Percentiles rank a stretch among this genome's conserved stretches.
phyloP scores from a whole-genome alignment of 2,329 filamentous ascomycete species.

The Coniochaeta ligniaria region DNA sequence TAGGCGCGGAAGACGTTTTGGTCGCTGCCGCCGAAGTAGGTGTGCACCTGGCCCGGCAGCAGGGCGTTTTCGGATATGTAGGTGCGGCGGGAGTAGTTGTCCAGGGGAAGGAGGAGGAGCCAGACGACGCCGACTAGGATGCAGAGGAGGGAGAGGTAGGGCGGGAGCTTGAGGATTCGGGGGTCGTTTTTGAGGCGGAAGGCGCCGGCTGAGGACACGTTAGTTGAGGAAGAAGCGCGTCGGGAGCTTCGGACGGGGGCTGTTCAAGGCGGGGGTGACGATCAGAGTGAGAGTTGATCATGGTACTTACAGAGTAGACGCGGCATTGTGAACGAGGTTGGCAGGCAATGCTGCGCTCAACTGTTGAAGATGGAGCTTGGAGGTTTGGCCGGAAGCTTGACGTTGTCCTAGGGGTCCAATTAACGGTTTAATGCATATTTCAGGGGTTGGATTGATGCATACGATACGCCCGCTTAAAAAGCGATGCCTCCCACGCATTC shows the following conservation, averaged over 20 bases:
- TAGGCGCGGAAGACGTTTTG: constrained; percentile 92
- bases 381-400: not conserved
- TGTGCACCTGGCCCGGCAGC: constrained; percentile 91
- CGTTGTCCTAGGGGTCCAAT: not conserved
- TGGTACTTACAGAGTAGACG: constrained; percentile 42
- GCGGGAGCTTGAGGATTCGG: constrained; percentile 73
- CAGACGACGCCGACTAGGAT: constrained; percentile 80
- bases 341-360: constrained; percentile 1
- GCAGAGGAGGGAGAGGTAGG: constrained; percentile 79
- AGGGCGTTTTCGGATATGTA: constrained; percentile 98
- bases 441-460: not conserved
- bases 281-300: not conserved
- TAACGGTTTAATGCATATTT: not conserved
- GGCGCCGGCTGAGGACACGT: constrained; percentile 42
- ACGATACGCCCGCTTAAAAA: not conserved
- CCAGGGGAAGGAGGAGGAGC: constrained; percentile 81
- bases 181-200: constrained; percentile 72
- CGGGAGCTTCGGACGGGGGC: not conserved
- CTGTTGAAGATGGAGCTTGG: not conserved
- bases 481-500: not conserved
- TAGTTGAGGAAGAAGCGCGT: not conserved
- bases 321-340: constrained; percentile 33
- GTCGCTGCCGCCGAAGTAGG: constrained; percentile 94
- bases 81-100: constrained; percentile 84
- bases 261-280: not conserved